Evolutionary conservation across 176 grass and related monocot species (phyloP), one percentile per base, ranked within the genome.

Genomic region (Eleusine coracana): DNA sequence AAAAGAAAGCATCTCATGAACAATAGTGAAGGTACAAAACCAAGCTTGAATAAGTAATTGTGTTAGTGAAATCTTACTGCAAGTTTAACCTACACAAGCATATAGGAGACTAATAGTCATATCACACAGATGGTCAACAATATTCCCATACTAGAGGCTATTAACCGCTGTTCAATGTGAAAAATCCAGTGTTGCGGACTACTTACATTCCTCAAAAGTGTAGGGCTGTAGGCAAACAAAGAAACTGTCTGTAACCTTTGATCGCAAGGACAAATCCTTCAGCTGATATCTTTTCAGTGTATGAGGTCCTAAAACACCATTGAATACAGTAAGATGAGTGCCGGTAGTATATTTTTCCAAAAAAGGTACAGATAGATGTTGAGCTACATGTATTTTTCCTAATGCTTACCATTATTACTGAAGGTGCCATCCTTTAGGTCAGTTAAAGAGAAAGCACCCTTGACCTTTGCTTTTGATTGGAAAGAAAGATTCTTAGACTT

Each of bases 381-480:
- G n/a, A n/a, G n/a, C n/a, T n/a, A n/a, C n/a, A n/a, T n/a, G n/a
- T n/a, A n/a, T 18, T 11, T 7, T 18, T 54, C 10, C 29, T 9
- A 66, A 40, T 40, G 3, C 55, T 77, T 66, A 85, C 83, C 83
- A 5, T 55, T 86, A 36, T 14, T 71, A 65, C 50, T 78, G 2
- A 46, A 58, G 56, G 78, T 81, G 45, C 55, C 18, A 72, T 85
- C 70, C 7, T 77, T 81, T 5, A 64, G 71, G 6, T 37, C 45
- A 46, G 28, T 25, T 36, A 71, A 89, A 56, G 82, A 89, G 87
- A 89, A 73, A 78, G 11, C 16, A 13, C 12, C 73, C 18, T 73
- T 82, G 79, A 78, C 34, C 48, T 90, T 78, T 82, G 79, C 40
- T 74, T 89, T 89, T 13, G 82, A 81, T 80, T 67, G 82, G 28